Percentiles rank a stretch among this genome's conserved stretches.
Evolutionary conservation across 2,329 filamentous ascomycete species (phyloP).

Genomic region (Aureobasidium subglaciale): DNA sequence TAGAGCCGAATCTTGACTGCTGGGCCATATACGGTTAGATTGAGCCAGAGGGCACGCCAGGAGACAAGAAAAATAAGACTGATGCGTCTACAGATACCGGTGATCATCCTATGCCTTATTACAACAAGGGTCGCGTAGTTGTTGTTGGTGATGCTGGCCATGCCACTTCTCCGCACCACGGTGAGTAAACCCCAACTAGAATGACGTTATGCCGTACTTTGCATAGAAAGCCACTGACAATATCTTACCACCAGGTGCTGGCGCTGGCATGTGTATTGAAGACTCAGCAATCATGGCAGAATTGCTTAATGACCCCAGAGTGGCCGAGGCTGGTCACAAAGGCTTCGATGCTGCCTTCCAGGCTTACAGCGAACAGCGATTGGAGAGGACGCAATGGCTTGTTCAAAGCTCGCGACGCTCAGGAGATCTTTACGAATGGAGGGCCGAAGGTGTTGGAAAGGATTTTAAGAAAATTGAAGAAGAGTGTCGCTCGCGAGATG

Average conservation of each 20-base stretch:
- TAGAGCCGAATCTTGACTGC: slow-evolving; percentile 23
- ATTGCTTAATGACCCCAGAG: slow-evolving; percentile 20
- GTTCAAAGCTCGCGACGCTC: slow-evolving; percentile 34
- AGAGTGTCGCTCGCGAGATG: slow-evolving; percentile 21
- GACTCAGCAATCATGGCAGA: slow-evolving; percentile 25
- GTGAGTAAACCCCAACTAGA: not conserved
- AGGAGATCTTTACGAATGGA: slow-evolving; percentile 37
- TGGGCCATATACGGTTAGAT: slow-evolving; percentile 38
- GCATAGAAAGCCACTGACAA: not conserved
- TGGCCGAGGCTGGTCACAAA: slow-evolving; percentile 16
- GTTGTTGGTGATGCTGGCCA: slow-evolving; percentile 37
- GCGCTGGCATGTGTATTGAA: slow-evolving; percentile 27
- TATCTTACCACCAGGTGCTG: slow-evolving; percentile 20
- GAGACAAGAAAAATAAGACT: not conserved
- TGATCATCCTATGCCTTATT: slow-evolving; percentile 32
- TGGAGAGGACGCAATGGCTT: slow-evolving; percentile 39
- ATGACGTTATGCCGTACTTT: not conserved
- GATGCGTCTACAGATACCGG: slow-evolving; percentile 18
- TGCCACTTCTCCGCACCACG: slow-evolving; percentile 37
- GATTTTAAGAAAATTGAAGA: slow-evolving; percentile 33
- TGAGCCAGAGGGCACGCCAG: no score
- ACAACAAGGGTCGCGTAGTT: slow-evolving; percentile 29
- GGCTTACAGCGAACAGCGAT: slow-evolving; percentile 33
- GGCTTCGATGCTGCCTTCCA: slow-evolving; percentile 31
- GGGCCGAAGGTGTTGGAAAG: slow-evolving; percentile 23